Base-by-base conservation (phyloP, 441 rosid genomes). In the Mallotus japonicus region DNA sequence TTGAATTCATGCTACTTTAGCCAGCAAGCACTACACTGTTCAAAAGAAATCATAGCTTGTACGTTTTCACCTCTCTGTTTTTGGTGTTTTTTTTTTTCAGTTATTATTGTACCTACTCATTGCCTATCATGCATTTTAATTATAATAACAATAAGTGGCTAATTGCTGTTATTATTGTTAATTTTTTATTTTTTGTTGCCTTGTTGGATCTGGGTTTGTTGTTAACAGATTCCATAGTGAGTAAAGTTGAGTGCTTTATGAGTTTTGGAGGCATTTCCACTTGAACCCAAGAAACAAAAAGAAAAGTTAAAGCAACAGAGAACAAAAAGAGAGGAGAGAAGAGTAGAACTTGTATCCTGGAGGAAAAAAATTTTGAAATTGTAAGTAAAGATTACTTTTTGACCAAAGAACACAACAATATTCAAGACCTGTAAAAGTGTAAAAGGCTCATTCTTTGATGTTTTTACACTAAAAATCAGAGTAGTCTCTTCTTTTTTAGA, bases 401-500 rank as follows among this genome's bases (percentile, higher is more conserved):
- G 80, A 83, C 84, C 69, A 46, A 51, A 37, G 32, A 71, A 34
- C 75, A 50, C 79, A 40, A 50, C 79, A 40, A 44, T 75, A 65
- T 75, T 80, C 85, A 80, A 80, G 76, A 77, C 74, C 84, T 78
- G 80, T 77, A 72, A 77, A 54, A 13, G 12, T 5, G 14, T 13
- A 54, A 78, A 78, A 75, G 60, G 60, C 73, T 81, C 77, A 62
- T 70, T 76, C 76, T 84, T 84, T 75, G 47, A 77, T 69, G 88
- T 47, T 65, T 47, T 17, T 51, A 81, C 82, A 79, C 75, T 69
- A 13, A 50, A 5, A 22, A 72, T 70, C 83, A 80, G 79, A 78
- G 76, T 71, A 85, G 65, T 69, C 79, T 78, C 76, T 75, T 55
- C 85, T 86, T 86, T 88, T 72, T 4, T 80, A 65, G 90, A 84